Evolutionary conservation across 371 early-diverging fungal genomes (phyloP).

Genomic region (Syncephalastrum racemosum): DNA sequence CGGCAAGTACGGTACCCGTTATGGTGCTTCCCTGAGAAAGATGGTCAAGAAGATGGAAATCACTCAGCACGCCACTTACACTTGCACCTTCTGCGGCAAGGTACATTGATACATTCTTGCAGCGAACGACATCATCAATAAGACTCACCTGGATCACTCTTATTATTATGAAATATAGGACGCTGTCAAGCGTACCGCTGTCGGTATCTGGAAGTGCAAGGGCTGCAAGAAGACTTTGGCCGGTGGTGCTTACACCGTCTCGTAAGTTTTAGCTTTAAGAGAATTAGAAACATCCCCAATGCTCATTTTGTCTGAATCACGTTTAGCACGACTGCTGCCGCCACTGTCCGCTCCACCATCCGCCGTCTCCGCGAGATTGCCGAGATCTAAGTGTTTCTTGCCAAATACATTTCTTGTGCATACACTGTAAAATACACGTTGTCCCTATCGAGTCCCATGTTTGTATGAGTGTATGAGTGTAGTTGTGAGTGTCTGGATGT

Average conservation of each 20-base stretch:
- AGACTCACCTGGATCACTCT: background rate
- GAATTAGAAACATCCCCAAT: background rate
- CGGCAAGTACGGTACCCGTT: conserved; percentile 99
- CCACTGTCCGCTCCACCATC: conserved; percentile 90
- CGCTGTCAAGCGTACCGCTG: conserved; percentile 90
- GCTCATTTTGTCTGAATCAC: conserved; percentile 1
- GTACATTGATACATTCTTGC: conserved; percentile 42
- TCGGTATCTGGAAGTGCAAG: conserved; percentile 99
- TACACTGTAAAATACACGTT: too few species aligned
- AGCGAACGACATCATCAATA: too few species aligned
- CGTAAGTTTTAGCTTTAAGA: conserved; percentile 46
- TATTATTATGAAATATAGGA: conserved; percentile 47
- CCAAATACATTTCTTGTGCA: too few species aligned
- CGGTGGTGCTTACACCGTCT: conserved; percentile 97
- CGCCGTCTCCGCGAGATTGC: conserved; percentile 97
- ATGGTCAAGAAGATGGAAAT: conserved; percentile 98
- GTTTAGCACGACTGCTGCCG: conserved; percentile 84
- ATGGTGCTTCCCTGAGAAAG: conserved; percentile 99
- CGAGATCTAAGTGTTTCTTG: conserved; percentile 70
- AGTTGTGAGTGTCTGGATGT: background rate
- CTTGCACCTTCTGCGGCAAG: conserved; percentile 98
- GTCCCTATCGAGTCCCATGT: too few species aligned
- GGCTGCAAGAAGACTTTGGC: conserved; percentile 93
- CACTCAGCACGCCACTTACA: conserved; percentile 98
- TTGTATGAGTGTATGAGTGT: too few species aligned